phyloP scores from a whole-genome alignment of 164 flowering plant species.

The Stephania japonica region DNA sequence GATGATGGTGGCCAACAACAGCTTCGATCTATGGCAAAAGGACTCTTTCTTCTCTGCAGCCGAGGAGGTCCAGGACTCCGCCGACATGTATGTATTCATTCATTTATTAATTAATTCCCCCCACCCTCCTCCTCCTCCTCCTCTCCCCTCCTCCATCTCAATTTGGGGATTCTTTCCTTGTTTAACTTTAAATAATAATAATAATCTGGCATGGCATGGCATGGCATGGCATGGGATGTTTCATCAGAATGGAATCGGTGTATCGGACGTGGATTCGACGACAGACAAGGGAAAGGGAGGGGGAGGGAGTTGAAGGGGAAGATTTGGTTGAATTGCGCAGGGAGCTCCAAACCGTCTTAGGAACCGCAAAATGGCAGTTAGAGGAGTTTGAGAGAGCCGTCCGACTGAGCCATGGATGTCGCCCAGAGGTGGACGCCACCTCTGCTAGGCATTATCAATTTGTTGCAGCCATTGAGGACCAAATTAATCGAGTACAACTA shows the following conservation, averaged over 20 bases:
- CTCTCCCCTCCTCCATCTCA: neutral
- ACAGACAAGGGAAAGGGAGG: constrained; percentile 52
- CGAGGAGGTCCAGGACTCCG: constrained; percentile 86
- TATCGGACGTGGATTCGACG: constrained; percentile 64
- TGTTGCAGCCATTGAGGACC: constrained; percentile 57
- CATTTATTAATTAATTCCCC: no score
- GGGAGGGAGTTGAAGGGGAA: constrained; percentile 31
- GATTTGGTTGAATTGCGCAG: constrained; percentile 44
- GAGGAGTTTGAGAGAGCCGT: constrained; percentile 93
- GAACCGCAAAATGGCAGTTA: constrained; percentile 97
- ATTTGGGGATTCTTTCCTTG: constrained; percentile 5
- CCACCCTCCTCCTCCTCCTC: neutral
- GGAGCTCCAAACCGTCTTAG: constrained; percentile 75
- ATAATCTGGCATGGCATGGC: no score
- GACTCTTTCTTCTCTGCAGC: constrained; percentile 87
- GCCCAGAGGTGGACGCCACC: constrained; percentile 37
- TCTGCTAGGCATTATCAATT: constrained; percentile 62
- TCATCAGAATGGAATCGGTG: constrained; percentile 77
- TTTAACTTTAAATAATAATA: no score
- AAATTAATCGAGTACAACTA: constrained; percentile 54
- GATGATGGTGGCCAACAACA: constrained; percentile 65
- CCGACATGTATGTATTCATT: constrained; percentile 52
- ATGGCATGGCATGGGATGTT: neutral
- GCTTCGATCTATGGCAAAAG: constrained; percentile 82
- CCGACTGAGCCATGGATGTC: constrained; percentile 45